Conservation (phyloP, 768 basidiomycete species). For the Boletus insuetus region DNA sequence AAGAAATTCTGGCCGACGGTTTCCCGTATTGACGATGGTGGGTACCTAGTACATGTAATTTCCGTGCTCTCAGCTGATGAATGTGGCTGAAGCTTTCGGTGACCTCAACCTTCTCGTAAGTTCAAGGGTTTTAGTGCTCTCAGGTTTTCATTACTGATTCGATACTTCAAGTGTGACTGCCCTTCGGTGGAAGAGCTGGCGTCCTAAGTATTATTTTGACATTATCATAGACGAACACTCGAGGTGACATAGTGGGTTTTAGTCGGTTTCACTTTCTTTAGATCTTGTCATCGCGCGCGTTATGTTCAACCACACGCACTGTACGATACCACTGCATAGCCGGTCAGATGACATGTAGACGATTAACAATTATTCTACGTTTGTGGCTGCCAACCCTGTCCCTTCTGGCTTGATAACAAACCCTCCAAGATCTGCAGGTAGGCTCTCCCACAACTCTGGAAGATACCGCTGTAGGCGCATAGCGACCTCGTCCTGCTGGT, state of each 20-base stretch:
- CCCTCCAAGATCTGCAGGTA: constrained; percentile 22
- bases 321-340: constrained; percentile 25
- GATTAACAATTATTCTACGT: constrained; percentile 11
- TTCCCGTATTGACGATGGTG: constrained; percentile 90
- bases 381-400: not conserved
- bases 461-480: constrained; percentile 42
- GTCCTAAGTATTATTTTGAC: constrained; percentile 19
- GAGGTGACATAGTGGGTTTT: constrained; percentile 36
- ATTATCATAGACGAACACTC: constrained; percentile 20
- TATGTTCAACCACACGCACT: constrained; percentile 67
- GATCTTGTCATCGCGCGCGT: constrained; percentile 37
- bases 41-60: constrained; percentile 24
- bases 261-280: constrained; percentile 49
- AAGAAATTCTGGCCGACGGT: constrained; percentile 98
- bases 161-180: constrained; percentile 66
- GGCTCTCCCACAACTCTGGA: constrained; percentile 35
- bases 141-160: constrained; percentile 8
- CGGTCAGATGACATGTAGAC: constrained; percentile 16
- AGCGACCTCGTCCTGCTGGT: constrained; percentile 45
- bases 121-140: constrained; percentile 16
- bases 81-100: constrained; percentile 65
- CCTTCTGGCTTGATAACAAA: constrained; percentile 19
- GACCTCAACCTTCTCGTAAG: constrained; percentile 87
- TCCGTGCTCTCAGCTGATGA: constrained; percentile 1
- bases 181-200: constrained; percentile 80